phyloP scores from a whole-genome alignment of 1,284 basidiomycete genomes.

The Pterulicium gracile region DNA sequence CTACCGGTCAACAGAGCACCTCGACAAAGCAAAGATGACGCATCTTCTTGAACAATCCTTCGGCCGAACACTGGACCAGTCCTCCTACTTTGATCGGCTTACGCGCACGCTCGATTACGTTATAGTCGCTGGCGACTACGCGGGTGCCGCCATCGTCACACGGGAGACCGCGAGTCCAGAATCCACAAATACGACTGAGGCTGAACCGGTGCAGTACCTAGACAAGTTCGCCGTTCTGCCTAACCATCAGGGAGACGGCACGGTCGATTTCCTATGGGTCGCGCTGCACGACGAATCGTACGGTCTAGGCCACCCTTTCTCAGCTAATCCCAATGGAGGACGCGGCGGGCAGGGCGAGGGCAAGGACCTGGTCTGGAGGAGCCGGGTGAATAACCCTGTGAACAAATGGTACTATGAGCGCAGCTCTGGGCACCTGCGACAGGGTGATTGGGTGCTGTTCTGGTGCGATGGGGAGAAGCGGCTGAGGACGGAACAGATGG shows the following conservation, averaged over 20 bases:
- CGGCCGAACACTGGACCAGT: conserved; percentile 60
- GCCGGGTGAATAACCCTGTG: conserved; percentile 85
- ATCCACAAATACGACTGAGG: conserved; percentile 20
- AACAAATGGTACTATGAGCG: conserved; percentile 99
- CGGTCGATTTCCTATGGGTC: conserved; percentile 99
- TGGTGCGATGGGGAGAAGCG: conserved; percentile 97
- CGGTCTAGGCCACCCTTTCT: conserved; percentile 87
- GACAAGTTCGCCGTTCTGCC: conserved; percentile 99
- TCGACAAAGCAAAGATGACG: conserved; percentile 75
- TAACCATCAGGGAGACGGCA: conserved; percentile 92
- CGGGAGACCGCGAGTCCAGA: conserved; percentile 41
- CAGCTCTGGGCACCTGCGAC: conserved; percentile 80
- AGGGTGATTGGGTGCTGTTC: conserved; percentile 86
- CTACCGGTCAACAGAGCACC: conserved; percentile 47
- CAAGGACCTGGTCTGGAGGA: conserved; percentile 94
- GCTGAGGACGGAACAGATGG: conserved; percentile 43
- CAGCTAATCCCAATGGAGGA: conserved; percentile 92
- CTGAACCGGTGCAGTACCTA: conserved; percentile 73
- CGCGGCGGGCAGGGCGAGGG: conserved; percentile 83
- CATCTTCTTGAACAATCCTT: conserved; percentile 84
- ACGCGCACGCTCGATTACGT: conserved; percentile 79
- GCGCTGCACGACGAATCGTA: conserved; percentile 98
- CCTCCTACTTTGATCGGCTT: conserved; percentile 74
- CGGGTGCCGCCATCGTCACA: conserved; percentile 92
- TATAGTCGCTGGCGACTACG: conserved; percentile 93